Conservation (phyloP, 148 eudicot genomes). For the Nepenthes gracilis region DNA sequence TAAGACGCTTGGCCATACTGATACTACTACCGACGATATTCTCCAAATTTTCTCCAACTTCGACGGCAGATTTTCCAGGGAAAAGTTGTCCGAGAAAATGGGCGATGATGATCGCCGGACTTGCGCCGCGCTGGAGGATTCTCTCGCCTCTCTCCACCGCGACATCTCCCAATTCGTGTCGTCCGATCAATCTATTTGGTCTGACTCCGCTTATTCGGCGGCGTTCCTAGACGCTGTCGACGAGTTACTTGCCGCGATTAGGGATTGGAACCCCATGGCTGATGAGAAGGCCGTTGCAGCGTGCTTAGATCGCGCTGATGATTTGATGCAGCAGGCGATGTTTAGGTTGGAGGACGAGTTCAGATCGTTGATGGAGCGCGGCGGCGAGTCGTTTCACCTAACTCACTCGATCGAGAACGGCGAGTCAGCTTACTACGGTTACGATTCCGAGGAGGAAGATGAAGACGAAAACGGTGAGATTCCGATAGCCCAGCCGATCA, state of each 20-base stretch:
- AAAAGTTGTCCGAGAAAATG: conserved; percentile 41
- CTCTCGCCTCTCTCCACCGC: conserved; percentile 34
- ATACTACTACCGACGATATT: conserved; percentile 77
- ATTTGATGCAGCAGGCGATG: conserved; percentile 55
- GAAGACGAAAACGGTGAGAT: conserved; percentile 26
- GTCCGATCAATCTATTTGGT: conserved; percentile 57
- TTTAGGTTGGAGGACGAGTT: conserved; percentile 72
- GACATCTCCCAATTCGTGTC: conserved; percentile 47
- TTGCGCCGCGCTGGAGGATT: conserved; percentile 25
- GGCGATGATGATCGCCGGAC: conserved; percentile 10
- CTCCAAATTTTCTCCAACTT: conserved; percentile 86
- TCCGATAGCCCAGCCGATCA: conserved; percentile 73
- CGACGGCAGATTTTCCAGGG: conserved; percentile 69
- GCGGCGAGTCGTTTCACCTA: conserved; percentile 36
- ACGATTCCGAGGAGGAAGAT: conserved; percentile 16
- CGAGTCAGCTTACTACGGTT: conserved; percentile 12
- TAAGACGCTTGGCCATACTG: conserved; percentile 74
- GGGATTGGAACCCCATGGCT: conserved; percentile 44
- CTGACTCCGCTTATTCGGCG: conserved; percentile 36
- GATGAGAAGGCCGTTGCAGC: conserved; percentile 30
- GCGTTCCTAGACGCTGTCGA: conserved; percentile 55
- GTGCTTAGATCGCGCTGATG: conserved; percentile 58
- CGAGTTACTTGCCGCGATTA: conserved; percentile 30
- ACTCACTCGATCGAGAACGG: conserved; percentile 6
- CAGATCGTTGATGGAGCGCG: conserved; percentile 40